Percentiles rank a stretch among this genome's conserved stretches.
Evolutionary conservation across 495 filamentous ascomycete species (phyloP).

Genomic region (Aspergillus bertholletiae): DNA sequence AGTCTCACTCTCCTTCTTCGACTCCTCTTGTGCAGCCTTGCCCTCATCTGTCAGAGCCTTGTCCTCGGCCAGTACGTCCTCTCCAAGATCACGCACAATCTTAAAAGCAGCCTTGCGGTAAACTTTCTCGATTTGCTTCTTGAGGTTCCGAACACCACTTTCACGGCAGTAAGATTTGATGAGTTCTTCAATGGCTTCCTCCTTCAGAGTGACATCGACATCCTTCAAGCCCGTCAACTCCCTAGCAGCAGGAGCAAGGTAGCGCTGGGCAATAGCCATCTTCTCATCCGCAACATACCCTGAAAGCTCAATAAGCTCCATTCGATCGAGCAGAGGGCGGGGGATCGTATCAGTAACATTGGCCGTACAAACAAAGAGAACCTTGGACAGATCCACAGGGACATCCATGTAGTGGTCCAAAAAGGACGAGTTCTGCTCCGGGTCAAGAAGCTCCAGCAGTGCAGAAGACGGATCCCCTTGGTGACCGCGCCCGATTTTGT

Average conservation of each 20-base stretch:
- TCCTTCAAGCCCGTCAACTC: slow-evolving; percentile 88
- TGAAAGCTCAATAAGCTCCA: slow-evolving; percentile 96
- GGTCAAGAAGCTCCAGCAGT: slow-evolving; percentile 89
- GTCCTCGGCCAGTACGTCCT: slow-evolving; percentile 76
- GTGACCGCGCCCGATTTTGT: slow-evolving; percentile 95
- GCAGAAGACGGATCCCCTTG: slow-evolving; percentile 96
- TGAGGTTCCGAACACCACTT: slow-evolving; percentile 93
- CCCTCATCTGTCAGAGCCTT: slow-evolving; percentile 85
- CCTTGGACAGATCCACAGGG: slow-evolving; percentile 94
- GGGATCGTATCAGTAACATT: slow-evolving; percentile 99
- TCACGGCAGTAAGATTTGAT: slow-evolving; percentile 99
- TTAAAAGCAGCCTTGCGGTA: slow-evolving; percentile 97
- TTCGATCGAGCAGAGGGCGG: slow-evolving; percentile 87
- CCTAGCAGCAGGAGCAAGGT: slow-evolving; percentile 86
- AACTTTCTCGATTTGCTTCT: slow-evolving; percentile 99
- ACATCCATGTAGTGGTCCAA: slow-evolving; percentile 99
- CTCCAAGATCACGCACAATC: slow-evolving; percentile 92
- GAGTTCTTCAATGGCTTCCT: slow-evolving; percentile 87
- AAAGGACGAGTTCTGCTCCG: slow-evolving; percentile 97
- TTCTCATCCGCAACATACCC: slow-evolving; percentile 99
- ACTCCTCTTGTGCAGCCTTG: slow-evolving; percentile 73
- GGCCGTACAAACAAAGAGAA: slow-evolving; percentile 97
- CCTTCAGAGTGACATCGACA: slow-evolving; percentile 77
- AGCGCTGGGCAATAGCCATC: slow-evolving; percentile 95
- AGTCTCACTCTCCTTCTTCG: slow-evolving; percentile 54